Conservation (phyloP, 768 basidiomycete genomes). For the Agrocybe pediades region DNA sequence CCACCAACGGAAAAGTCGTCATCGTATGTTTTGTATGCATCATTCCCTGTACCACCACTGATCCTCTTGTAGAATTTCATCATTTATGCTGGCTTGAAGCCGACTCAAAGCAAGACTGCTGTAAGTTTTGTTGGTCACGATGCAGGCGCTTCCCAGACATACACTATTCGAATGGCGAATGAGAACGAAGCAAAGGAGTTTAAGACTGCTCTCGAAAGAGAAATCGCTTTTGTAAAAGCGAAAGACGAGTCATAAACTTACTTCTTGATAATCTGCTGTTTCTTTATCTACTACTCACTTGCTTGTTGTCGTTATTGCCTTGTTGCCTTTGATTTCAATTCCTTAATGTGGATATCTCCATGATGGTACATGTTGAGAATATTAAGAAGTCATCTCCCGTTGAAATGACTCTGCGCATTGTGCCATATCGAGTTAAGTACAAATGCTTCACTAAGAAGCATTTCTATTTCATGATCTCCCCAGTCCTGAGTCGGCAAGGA, state of each 20-base stretch:
- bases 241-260: constrained; percentile 24
- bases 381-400: constrained; percentile 42
- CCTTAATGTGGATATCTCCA: constrained; percentile 8
- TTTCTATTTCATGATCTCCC: constrained; percentile 94
- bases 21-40: constrained; percentile 50
- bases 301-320: not conserved
- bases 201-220: constrained; percentile 61
- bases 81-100: constrained; percentile 59
- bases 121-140: constrained; percentile 75
- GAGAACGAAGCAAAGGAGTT: constrained; percentile 59
- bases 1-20: constrained; percentile 71
- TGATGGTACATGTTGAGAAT: constrained; percentile 21
- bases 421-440: constrained; percentile 93
- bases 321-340: not conserved
- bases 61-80: constrained; percentile 64
- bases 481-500: constrained; percentile 90
- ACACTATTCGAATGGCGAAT: constrained; percentile 60
- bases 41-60: not conserved
- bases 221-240: constrained; percentile 52
- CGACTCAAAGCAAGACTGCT: constrained; percentile 50
- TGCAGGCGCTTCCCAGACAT: constrained; percentile 56
- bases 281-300: not conserved
- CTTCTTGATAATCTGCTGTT: not conserved
- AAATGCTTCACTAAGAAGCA: constrained; percentile 95
- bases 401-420: constrained; percentile 88